These are phyloP conservation scores for Phytomonas sp. DNA, from an alignment of 208 protist species.

Conservation along the genomic window DNA sequence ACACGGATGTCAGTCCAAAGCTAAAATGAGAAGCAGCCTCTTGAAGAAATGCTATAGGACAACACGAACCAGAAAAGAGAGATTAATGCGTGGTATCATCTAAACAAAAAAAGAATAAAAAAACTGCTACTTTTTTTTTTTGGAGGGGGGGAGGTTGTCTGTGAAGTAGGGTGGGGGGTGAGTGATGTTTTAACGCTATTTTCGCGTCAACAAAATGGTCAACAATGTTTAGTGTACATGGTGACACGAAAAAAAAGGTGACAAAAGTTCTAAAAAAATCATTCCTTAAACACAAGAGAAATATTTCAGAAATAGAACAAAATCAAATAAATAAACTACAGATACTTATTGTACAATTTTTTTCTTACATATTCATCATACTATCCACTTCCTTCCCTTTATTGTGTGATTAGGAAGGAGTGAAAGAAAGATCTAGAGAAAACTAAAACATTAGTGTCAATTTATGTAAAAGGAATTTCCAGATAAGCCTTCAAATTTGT, in stretches of 20 bases:
- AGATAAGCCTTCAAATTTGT: background rate
- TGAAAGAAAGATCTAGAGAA: background rate
- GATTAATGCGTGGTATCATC: background rate
- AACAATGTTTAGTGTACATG: background rate
- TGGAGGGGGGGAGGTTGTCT: too few relatives aligned
- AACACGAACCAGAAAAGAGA: background rate
- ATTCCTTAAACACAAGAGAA: background rate
- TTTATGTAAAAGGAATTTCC: conserved; percentile 1
- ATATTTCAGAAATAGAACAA: background rate
- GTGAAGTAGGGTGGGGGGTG: too few relatives aligned
- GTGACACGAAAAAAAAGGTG: background rate
- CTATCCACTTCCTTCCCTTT: background rate
- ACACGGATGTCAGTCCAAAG: background rate
- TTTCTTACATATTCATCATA: conserved; percentile 3
- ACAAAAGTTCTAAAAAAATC: conserved; percentile 3
- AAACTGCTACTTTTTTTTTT: background rate
- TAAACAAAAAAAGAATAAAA: background rate
- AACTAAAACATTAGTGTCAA: background rate
- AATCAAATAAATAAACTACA: conserved; percentile 4
- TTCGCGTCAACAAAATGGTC: conserved; percentile 1
- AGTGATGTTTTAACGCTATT: background rate
- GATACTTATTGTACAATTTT: background rate
- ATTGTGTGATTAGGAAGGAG: background rate
- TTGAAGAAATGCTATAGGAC: background rate
- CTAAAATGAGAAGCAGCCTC: background rate